A percentile compares a stretch with the other conserved stretches of the same genome.
Conservation (phyloP, 306 rosid species). For the Citrullus colocynthis region DNA sequence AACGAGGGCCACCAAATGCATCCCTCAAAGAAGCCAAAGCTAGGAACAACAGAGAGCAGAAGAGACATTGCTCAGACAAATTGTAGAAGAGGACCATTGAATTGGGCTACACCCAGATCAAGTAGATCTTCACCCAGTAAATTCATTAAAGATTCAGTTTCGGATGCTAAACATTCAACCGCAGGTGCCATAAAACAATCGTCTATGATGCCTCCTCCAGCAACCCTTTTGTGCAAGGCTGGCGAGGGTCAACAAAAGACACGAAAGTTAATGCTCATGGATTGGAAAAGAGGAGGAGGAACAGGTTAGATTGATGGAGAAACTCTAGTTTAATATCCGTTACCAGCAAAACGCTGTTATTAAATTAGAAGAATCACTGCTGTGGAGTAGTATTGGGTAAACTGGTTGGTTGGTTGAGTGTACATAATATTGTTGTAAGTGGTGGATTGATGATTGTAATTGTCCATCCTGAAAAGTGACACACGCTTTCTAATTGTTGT, state of each 20-base stretch:
- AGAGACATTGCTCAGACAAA: constrained; percentile 29
- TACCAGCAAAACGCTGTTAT: not conserved
- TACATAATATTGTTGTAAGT: constrained; percentile 36
- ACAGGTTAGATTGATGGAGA: constrained; percentile 33
- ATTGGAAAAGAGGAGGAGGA: constrained; percentile 59
- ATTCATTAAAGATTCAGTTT: constrained; percentile 34
- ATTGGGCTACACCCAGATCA: constrained; percentile 72
- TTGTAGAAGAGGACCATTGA: constrained; percentile 32
- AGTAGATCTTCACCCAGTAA: constrained; percentile 62
- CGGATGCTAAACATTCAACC: constrained; percentile 38
- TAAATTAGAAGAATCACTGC: not conserved
- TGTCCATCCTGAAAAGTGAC: constrained; percentile 13
- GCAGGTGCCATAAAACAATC: constrained; percentile 36
- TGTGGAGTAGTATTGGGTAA: not conserved
- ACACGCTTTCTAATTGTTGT: constrained; percentile 44
- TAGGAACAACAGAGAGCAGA: constrained; percentile 31
- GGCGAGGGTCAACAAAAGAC: constrained; percentile 38
- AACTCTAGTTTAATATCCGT: not conserved
- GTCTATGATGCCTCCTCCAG: constrained; percentile 70
- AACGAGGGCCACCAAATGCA: constrained; percentile 26
- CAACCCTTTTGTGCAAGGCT: constrained; percentile 36
- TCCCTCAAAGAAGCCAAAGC: constrained; percentile 66
- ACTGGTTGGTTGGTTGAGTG: constrained; percentile 18
- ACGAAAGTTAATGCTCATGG: constrained; percentile 48
- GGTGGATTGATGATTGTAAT: constrained; percentile 13